Evolutionary conservation across 176 grass and related monocot species (phyloP), one percentile per base, ranked within the genome.

Genomic region (Eleusine coracana): DNA sequence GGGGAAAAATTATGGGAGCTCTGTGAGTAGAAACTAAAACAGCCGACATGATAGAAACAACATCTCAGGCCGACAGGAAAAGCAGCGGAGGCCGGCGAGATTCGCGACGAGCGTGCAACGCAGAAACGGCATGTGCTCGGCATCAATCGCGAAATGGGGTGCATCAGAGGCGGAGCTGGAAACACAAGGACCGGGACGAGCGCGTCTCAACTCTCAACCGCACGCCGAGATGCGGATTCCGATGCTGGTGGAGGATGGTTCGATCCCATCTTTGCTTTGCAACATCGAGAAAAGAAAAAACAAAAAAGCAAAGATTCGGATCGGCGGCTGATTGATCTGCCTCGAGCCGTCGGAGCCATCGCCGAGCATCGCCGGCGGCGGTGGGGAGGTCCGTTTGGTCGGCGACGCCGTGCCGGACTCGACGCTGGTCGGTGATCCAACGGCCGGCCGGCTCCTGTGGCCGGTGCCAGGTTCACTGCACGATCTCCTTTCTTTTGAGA

Each of bases 171-270:
- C 36, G 75, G 21, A 50, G 40, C 56, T 40, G 51, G 52, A 76
- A 41, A 6, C 72, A 36, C 29, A 36, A 10, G 5, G 72, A 2
- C 28, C 18, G 16, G 49, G 28, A 3, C 28, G 42, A 10, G 37
- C 29, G 49, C 49, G 20, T 55, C 17, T 74, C 50, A 29, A 50
- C 18, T 55, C 17, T 74, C 50, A 29, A 50, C 18, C 17, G 28
- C 48, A 38, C 21, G 64, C 25, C 23, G 60, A 39, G 79, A 77
- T 71, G 72, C 66, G 73, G 42, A 52, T 82, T 77, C 54, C 44
- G 17, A 41, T 44, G 73, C 73, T 77, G 17, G 40, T 61, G 62
- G 71, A 69, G 55, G 27, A 67, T 14, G 73, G 55, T 87, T 54
- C 52, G 71, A 75, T 81, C 50, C 70, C 61, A 82, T 87, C 71